Conservation (phyloP, 2,329 filamentous ascomycete species). For the Paramyrothecium sp. region DNA sequence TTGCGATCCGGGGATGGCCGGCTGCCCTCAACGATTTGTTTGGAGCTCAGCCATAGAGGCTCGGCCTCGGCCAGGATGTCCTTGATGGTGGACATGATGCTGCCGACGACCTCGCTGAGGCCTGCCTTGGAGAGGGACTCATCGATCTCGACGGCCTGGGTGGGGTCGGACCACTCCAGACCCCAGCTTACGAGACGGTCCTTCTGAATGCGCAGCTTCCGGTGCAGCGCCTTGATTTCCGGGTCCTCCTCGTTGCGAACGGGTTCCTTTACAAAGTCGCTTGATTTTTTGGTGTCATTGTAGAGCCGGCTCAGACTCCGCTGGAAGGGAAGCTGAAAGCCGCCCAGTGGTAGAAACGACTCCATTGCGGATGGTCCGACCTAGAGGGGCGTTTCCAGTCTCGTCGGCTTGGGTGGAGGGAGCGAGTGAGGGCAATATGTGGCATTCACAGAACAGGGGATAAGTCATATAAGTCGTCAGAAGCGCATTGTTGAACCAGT, state of each 20-base stretch:
- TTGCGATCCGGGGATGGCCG: constrained; percentile 52
- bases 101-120: constrained; percentile 73
- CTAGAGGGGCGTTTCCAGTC: too few species aligned
- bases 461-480: neutral
- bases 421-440: too few species aligned
- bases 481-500: neutral
- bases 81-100: constrained; percentile 78
- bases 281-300: constrained; percentile 77
- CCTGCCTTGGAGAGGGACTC: constrained; percentile 70
- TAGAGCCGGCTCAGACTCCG: constrained; percentile 70
- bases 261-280: constrained; percentile 68
- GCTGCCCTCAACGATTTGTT: constrained; percentile 37
- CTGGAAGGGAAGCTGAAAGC: constrained; percentile 57
- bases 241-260: constrained; percentile 63
- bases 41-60: constrained; percentile 64
- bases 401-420: too few species aligned
- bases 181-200: constrained; percentile 79
- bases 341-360: constrained; percentile 47
- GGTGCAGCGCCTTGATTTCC: constrained; percentile 69
- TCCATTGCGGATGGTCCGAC: constrained; percentile 36
- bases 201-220: constrained; percentile 77
- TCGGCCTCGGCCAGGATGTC: constrained; percentile 77
- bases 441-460: neutral
- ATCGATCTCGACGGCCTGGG: constrained; percentile 68
- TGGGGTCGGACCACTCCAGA: constrained; percentile 75